Conservation (phyloP, 345 rosid genomes). For the Gossypium anomalum region DNA sequence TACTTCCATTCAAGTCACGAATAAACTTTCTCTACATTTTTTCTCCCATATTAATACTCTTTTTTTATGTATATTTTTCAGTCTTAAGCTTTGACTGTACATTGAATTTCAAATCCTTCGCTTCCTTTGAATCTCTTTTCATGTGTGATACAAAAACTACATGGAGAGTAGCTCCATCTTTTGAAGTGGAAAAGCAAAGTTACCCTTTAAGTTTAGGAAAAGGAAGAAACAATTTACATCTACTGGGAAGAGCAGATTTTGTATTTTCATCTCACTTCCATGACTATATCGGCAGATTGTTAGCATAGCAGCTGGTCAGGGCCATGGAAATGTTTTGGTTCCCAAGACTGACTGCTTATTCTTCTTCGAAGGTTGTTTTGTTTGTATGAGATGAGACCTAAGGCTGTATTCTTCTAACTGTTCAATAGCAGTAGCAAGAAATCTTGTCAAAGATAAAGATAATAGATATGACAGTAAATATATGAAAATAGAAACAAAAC, state of each 20-base stretch:
- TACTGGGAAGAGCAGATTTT: constrained; percentile 20
- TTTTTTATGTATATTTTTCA: not conserved
- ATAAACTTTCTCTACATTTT: too few relatives aligned
- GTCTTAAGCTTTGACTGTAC: constrained; percentile 9
- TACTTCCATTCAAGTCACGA: too few relatives aligned
- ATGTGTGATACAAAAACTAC: constrained; percentile 22
- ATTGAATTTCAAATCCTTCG: constrained; percentile 21
- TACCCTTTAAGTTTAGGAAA: constrained; percentile 9
- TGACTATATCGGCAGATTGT: constrained; percentile 22
- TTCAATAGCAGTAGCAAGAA: constrained; percentile 8
- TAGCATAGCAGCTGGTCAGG: constrained; percentile 26
- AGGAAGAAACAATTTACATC: constrained; percentile 36
- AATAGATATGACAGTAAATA: not conserved
- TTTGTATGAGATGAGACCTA: constrained; percentile 60
- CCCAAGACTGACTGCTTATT: constrained; percentile 28
- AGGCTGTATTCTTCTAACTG: constrained; percentile 24
- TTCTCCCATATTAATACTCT: too few relatives aligned
- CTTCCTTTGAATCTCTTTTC: constrained; percentile 25
- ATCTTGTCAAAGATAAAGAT: not conserved
- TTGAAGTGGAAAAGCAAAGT: not conserved
- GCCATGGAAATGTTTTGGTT: constrained; percentile 27
- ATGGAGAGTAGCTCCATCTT: constrained; percentile 1
- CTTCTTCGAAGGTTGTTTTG: constrained; percentile 41
- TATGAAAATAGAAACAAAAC: not conserved
- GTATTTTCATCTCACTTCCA: constrained; percentile 14